Evolutionary conservation across 2,329 filamentous ascomycete species (phyloP), one percentile per base, ranked within the genome.

Genomic region (Fusarium neocosmosporiellum): DNA sequence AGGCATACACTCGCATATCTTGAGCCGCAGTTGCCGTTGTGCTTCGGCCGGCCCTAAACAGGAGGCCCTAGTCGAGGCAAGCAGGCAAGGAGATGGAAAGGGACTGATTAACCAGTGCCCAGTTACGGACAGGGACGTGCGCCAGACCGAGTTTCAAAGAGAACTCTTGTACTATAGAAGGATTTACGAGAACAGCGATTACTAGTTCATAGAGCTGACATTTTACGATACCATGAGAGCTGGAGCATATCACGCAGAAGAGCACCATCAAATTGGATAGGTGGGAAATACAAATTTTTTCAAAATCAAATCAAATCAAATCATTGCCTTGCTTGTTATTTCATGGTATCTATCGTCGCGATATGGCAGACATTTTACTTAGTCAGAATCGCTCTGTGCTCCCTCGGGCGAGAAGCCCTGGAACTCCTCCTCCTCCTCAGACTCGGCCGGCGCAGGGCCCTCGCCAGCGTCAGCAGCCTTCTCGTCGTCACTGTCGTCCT

Each of bases 401-500:
- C 73, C 43, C 9, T 73, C 77, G 59, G 82, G 82, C 13, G 89
- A 88, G 74, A 91, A 91, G 4, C 88, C 89, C 62, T 88, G 82
- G 77, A 90, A 91, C 73, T 88, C 88, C 63, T 89, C 86, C 73
- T 88, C 88, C 63, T 89, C 86, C 66, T 88, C 89, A 16, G 84
- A 84, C 29, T 86, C 85, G 14, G 84, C 43, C 81, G 65, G 10
- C 34, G 78, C 82, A 10, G 78, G 80, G 2, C 78, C 81, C 4
- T 79, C 81, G 2, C 78, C 80, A 60, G 73, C 82, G 1, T 82
- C 83, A 0, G 83, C 79, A 0, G 82, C 81, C 2, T 81, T 84
- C 0, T 83, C 81, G 0, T 83, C 84, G 1, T 81, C 83, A 0
- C 82, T 83, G 0, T 83, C 85, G 2, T 88, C 87, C 39, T 85